Evolutionary conservation across 257 asterid species (phyloP).

Genomic region (Solanum pinnatisectum): DNA sequence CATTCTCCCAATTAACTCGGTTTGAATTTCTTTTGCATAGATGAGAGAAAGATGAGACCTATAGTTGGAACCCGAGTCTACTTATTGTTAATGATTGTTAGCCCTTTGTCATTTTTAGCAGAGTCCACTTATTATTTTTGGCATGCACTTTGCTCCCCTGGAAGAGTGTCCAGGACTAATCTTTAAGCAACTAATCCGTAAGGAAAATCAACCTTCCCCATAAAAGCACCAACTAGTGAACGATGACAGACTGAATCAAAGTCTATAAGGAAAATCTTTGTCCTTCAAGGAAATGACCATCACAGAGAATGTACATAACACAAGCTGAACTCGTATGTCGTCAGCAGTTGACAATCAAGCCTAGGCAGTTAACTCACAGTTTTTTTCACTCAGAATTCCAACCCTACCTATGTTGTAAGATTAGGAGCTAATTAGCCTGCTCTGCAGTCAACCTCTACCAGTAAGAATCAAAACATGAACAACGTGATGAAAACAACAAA

Average conservation of each 20-base stretch:
- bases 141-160: background rate
- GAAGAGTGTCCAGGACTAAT: background rate
- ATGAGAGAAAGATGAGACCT: background rate
- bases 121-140: background rate
- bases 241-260: background rate
- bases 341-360: background rate
- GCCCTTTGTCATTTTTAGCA: background rate
- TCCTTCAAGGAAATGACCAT: background rate
- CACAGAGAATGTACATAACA: background rate
- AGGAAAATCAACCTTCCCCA: background rate
- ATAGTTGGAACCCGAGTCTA: background rate
- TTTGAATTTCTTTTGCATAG: background rate
- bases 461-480: background rate
- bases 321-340: background rate
- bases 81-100: background rate
- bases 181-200: background rate
- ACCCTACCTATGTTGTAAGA: background rate
- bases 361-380: background rate
- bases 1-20: background rate
- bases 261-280: background rate
- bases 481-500: background rate
- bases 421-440: background rate
- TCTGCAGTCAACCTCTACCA: background rate
- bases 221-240: background rate
- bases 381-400: background rate